Conservation (phyloP, 1,139 yeast species). For the Magnusiomyces ingens region DNA sequence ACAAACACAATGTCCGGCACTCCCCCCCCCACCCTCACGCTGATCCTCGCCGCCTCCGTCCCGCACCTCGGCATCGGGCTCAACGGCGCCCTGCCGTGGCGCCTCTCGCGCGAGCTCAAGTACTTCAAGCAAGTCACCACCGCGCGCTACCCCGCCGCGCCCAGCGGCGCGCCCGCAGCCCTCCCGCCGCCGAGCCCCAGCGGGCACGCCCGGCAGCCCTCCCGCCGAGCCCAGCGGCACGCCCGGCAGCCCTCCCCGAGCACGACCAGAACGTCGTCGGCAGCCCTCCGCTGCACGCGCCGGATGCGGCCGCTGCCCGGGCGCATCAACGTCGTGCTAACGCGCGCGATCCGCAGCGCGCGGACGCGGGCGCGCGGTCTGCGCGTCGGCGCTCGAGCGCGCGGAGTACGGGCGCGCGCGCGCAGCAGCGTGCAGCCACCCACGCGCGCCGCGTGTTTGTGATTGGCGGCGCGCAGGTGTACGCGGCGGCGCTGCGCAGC, state of each 20-base stretch:
- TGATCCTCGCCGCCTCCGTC: conserved; percentile 75
- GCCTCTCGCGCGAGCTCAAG: conserved; percentile 72
- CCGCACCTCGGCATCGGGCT: conserved; percentile 82
- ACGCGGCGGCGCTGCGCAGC: conserved; percentile 47
- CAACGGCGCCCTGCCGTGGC: conserved; percentile 84
- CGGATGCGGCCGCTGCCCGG: conserved; percentile 77
- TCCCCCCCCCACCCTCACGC: conserved; percentile 19
- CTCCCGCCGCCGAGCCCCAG: too few species aligned
- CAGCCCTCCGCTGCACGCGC: too few species aligned
- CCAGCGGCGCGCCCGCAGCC: too few species aligned
- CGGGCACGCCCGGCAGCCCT: too few species aligned
- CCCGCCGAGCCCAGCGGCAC: neutral
- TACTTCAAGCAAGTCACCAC: conserved; percentile 75
- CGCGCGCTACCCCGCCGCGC: neutral
- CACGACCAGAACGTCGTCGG: conserved; percentile 59
- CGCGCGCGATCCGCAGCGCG: conserved; percentile 31
- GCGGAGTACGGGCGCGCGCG: conserved; percentile 15
- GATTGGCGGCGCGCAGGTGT: conserved; percentile 92
- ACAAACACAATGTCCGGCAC: too few species aligned
- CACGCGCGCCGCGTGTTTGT: conserved; percentile 53
- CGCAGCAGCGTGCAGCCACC: conserved; percentile 18
- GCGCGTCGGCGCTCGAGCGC: conserved; percentile 19
- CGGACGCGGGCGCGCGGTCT: too few species aligned
- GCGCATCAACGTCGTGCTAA: conserved; percentile 68
- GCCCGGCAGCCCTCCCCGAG: neutral